phyloP scores from a whole-genome alignment of 371 early-diverging fungal genomes.

The Smittium mucronatum region DNA sequence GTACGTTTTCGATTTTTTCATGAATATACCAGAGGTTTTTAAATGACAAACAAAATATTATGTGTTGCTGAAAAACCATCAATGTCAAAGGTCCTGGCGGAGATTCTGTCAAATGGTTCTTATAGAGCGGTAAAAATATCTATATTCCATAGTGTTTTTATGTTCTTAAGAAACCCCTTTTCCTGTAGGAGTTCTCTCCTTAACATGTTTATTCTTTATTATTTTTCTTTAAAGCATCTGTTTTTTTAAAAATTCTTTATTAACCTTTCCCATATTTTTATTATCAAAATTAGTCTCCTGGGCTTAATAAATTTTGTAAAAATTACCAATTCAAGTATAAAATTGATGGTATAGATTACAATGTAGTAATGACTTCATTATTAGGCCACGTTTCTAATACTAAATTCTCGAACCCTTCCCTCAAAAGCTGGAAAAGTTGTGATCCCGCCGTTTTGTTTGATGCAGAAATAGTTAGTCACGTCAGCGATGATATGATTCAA shows the following conservation, averaged over 20 bases:
- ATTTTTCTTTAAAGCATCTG: too few species aligned
- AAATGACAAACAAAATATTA: constrained; percentile 39
- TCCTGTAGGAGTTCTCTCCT: too few species aligned
- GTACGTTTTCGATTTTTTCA: too few species aligned
- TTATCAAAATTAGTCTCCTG: too few species aligned
- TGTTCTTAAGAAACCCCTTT: background rate
- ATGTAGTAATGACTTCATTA: constrained; percentile 77
- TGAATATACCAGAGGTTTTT: too few species aligned
- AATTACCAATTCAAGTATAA: constrained; percentile 66
- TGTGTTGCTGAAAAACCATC: constrained; percentile 99
- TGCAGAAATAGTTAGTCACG: constrained; percentile 36
- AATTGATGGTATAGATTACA: constrained; percentile 37
- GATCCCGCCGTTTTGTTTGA: constrained; percentile 51
- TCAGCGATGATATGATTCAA: constrained; percentile 24
- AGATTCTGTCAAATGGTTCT: constrained; percentile 49
- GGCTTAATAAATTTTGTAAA: constrained; percentile 49
- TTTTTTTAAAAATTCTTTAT: too few species aligned
- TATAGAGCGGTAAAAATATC: constrained; percentile 5
- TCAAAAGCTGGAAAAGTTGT: constrained; percentile 42
- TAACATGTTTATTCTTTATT: too few species aligned
- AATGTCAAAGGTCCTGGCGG: constrained; percentile 83
- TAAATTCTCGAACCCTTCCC: constrained; percentile 47
- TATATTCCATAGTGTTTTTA: background rate
- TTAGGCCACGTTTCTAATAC: constrained; percentile 60
- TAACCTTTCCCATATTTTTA: too few species aligned